Evolutionary conservation across 805 yeast genomes (phyloP).

Genomic region (Candida arabinofermentans): DNA sequence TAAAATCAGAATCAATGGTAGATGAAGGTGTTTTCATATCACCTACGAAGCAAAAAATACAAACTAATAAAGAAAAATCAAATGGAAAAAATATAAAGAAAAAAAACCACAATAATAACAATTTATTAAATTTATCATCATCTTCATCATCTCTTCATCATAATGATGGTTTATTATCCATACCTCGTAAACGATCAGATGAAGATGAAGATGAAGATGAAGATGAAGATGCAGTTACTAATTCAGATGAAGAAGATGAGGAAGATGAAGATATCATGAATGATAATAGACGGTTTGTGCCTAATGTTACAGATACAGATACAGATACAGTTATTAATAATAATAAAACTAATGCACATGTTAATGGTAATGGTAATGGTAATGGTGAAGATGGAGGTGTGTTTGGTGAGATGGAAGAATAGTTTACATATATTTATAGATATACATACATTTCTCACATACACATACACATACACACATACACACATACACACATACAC

Average conservation of each 20-base stretch:
- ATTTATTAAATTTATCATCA: not conserved
- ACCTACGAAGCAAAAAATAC: no score
- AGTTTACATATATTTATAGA: no score
- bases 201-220: slow-evolving; percentile 7
- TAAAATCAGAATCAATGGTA: no score
- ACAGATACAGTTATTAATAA: slow-evolving; percentile 3
- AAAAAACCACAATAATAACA: no score
- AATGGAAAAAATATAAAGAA: no score
- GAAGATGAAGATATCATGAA: slow-evolving; percentile 3
- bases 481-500: no score
- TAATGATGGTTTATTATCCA: slow-evolving; percentile 15
- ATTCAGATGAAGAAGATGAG: slow-evolving; percentile 20
- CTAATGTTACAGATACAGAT: not conserved
- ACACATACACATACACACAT: no score
- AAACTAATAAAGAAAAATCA: no score
- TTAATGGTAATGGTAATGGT: no score
- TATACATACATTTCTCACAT: no score
- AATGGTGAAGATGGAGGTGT: slow-evolving; percentile 31
- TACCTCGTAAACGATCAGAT: slow-evolving; percentile 8
- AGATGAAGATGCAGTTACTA: slow-evolving; percentile 12
- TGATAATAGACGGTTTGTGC: slow-evolving; percentile 6
- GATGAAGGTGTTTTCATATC: no score
- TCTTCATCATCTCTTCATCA: not conserved
- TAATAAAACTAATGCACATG: no score
- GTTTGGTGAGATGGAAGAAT: slow-evolving; percentile 36